Conservation (phyloP, 2,329 filamentous ascomycete species). For the Fulvia fulva region DNA sequence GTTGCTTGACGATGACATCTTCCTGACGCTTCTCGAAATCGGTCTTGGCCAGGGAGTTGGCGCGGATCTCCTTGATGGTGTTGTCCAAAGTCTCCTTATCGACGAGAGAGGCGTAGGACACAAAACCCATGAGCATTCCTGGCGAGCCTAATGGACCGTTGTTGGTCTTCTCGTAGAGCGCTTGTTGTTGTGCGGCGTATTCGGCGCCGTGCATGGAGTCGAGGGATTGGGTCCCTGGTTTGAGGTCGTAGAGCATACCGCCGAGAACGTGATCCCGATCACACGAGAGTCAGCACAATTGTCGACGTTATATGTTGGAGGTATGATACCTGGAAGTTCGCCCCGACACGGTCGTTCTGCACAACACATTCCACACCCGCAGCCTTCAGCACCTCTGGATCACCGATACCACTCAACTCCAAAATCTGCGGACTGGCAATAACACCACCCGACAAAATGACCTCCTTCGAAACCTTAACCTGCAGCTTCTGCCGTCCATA, state of each 20-base stretch:
- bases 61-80: slow-evolving; percentile 30
- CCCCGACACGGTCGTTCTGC: slow-evolving; percentile 51
- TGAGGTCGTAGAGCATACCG: slow-evolving; percentile 31
- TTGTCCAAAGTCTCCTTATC: slow-evolving; percentile 27
- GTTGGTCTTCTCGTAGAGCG: slow-evolving; percentile 33
- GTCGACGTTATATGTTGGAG: no score
- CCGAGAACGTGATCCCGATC: slow-evolving; percentile 38
- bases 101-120: slow-evolving; percentile 32
- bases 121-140: slow-evolving; percentile 36
- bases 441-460: slow-evolving; percentile 44
- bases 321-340: slow-evolving; percentile 43
- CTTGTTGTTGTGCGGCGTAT: slow-evolving; percentile 33
- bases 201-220: slow-evolving; percentile 36
- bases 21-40: slow-evolving; percentile 36
- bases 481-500: slow-evolving; percentile 35
- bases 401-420: slow-evolving; percentile 54
- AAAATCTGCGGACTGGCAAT: slow-evolving; percentile 52
- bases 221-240: slow-evolving; percentile 30
- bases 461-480: slow-evolving; percentile 39
- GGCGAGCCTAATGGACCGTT: slow-evolving; percentile 35
- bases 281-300: slow-evolving; percentile 29
- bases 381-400: slow-evolving; percentile 43
- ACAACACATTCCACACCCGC: slow-evolving; percentile 47
- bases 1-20: slow-evolving; percentile 32
- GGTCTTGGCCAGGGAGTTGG: slow-evolving; percentile 34